phyloP scores from a whole-genome alignment of 2,329 filamentous ascomycete species.

The Apiospora marii region DNA sequence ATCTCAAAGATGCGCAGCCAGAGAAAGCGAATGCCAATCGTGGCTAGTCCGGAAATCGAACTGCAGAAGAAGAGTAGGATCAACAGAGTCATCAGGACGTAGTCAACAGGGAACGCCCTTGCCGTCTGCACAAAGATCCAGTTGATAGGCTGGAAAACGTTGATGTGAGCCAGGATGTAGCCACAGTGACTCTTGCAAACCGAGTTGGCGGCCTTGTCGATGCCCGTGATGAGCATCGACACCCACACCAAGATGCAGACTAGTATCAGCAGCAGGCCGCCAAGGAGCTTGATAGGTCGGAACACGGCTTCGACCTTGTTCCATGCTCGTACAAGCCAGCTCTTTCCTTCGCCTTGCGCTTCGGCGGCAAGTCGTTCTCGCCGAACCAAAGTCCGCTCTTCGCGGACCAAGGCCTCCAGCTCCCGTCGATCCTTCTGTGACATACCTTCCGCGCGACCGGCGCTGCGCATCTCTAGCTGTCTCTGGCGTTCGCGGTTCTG shows the following conservation, averaged over 20 bases:
- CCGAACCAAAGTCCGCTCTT: slow-evolving; percentile 90
- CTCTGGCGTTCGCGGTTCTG: slow-evolving; percentile 90
- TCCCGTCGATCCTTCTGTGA: slow-evolving; percentile 88
- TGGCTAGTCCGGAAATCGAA: slow-evolving; percentile 85
- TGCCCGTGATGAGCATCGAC: slow-evolving; percentile 93
- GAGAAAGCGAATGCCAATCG: slow-evolving; percentile 91
- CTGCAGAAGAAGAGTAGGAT: slow-evolving; percentile 88
- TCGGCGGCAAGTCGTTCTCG: slow-evolving; percentile 88
- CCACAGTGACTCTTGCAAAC: slow-evolving; percentile 90
- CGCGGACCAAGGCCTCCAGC: slow-evolving; percentile 83
- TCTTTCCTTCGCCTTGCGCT: slow-evolving; percentile 78
- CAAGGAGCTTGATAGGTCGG: slow-evolving; percentile 86
- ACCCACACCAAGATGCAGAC: slow-evolving; percentile 81
- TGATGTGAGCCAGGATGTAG: slow-evolving; percentile 86
- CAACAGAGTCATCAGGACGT: slow-evolving; percentile 84
- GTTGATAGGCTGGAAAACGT: slow-evolving; percentile 95
- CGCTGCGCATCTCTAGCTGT: slow-evolving; percentile 86
- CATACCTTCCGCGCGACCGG: slow-evolving; percentile 76
- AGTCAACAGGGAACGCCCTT: slow-evolving; percentile 89
- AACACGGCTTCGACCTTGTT: slow-evolving; percentile 83
- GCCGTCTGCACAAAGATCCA: slow-evolving; percentile 85
- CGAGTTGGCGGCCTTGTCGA: slow-evolving; percentile 97
- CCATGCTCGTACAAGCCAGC: slow-evolving; percentile 78
- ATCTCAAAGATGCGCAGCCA: slow-evolving; percentile 96
- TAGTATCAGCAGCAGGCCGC: slow-evolving; percentile 79